phyloP scores from a whole-genome alignment of 192 early-diverging fungal genomes.

The Thamnidium elegans region DNA sequence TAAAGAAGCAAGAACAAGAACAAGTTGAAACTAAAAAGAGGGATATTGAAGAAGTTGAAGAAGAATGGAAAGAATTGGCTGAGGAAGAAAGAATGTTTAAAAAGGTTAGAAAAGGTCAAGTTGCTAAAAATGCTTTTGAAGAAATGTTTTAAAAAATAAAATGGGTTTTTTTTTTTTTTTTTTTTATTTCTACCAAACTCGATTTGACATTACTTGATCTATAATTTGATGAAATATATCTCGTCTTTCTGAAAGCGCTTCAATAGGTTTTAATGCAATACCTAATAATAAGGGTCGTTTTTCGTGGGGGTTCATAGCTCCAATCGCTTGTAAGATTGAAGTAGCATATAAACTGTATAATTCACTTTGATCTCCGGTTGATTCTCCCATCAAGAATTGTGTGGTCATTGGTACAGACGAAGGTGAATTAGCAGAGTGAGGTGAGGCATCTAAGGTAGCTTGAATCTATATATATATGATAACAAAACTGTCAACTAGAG shows the following conservation, averaged over 20 bases:
- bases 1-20: slow-evolving; percentile 34
- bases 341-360: slow-evolving; percentile 53
- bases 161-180: neutral
- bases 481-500: no score
- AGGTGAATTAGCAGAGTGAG: slow-evolving; percentile 28
- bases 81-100: slow-evolving; percentile 56
- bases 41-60: slow-evolving; percentile 24
- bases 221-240: slow-evolving; percentile 28
- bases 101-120: slow-evolving; percentile 55
- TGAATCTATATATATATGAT: slow-evolving; percentile 35
- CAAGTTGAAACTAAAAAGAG: slow-evolving; percentile 21
- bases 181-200: slow-evolving; percentile 20
- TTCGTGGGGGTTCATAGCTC: slow-evolving; percentile 47
- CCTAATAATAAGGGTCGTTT: slow-evolving; percentile 44
- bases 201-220: slow-evolving; percentile 26
- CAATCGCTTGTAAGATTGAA: slow-evolving; percentile 47
- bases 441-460: slow-evolving; percentile 40
- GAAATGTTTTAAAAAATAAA: slow-evolving; percentile 35
- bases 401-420: slow-evolving; percentile 31
- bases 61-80: slow-evolving; percentile 62
- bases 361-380: slow-evolving; percentile 35
- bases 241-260: slow-evolving; percentile 29
- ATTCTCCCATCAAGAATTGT: slow-evolving; percentile 47
- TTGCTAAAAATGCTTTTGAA: slow-evolving; percentile 47
- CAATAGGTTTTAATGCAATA: slow-evolving; percentile 40